Conservation (phyloP, 108 stramenopile species). For the Conticribra weissflogii region DNA sequence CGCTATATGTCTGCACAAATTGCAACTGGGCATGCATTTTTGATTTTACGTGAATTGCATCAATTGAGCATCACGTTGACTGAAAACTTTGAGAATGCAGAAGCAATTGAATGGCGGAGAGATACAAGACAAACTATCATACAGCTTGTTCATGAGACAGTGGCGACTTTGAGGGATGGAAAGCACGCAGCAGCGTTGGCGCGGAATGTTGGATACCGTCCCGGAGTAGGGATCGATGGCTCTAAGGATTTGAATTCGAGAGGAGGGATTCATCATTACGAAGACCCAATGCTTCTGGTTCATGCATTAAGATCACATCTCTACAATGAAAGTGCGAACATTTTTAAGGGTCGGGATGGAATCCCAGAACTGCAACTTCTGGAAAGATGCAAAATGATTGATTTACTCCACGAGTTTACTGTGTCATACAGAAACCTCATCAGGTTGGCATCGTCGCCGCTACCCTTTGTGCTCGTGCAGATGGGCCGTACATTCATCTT, state of each 20-base stretch:
- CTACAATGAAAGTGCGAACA: conserved; percentile 23
- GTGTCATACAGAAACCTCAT: conserved; percentile 41
- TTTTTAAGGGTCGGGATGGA: background rate
- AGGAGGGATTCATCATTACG: background rate
- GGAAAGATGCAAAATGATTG: conserved; percentile 51
- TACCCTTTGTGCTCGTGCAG: conserved; percentile 67
- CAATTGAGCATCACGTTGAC: conserved; percentile 48
- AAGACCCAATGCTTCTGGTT: conserved; percentile 51
- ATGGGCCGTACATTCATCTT: conserved; percentile 68
- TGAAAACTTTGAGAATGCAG: conserved; percentile 12
- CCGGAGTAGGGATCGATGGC: background rate
- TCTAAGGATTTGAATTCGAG: background rate
- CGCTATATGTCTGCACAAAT: conserved; percentile 51
- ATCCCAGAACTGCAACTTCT: conserved; percentile 34
- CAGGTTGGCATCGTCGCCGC: conserved; percentile 50
- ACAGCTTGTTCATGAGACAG: conserved; percentile 40
- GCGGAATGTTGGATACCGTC: conserved; percentile 10
- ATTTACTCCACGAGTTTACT: conserved; percentile 51
- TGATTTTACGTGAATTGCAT: conserved; percentile 48
- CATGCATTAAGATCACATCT: conserved; percentile 61
- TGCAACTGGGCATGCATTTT: conserved; percentile 31
- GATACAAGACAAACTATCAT: conserved; percentile 27
- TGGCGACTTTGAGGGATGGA: conserved; percentile 28
- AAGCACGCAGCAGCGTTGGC: conserved; percentile 35
- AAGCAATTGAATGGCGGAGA: conserved; percentile 31